Conservation (phyloP, 208 protist genomes). For the Plasmodiophora brassicae region DNA sequence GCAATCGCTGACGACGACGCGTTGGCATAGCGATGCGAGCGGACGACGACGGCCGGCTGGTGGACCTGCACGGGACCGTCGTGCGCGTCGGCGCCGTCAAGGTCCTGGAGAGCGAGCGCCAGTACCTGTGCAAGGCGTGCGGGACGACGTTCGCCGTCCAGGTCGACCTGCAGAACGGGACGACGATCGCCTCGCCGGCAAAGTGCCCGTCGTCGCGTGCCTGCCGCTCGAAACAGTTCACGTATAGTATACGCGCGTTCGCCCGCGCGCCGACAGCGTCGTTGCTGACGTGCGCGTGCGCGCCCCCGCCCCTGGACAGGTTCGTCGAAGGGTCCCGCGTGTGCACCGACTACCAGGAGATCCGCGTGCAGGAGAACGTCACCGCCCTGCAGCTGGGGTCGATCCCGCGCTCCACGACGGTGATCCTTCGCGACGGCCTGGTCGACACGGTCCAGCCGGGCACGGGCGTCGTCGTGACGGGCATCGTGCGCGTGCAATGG, state of each 20-base stretch:
- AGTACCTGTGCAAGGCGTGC: slow-evolving; percentile 41
- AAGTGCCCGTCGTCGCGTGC: not conserved
- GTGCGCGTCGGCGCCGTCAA: slow-evolving; percentile 37
- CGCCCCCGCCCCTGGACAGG: too few species aligned
- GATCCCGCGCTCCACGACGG: slow-evolving; percentile 49
- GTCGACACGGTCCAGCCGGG: slow-evolving; percentile 45
- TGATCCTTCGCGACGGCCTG: slow-evolving; percentile 50
- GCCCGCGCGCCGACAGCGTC: too few species aligned
- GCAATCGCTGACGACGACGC: not conserved
- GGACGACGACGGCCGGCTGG: not conserved
- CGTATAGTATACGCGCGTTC: not conserved
- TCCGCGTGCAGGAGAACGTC: slow-evolving; percentile 53
- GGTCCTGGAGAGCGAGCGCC: slow-evolving; percentile 26
- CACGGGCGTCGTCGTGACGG: slow-evolving; percentile 46
- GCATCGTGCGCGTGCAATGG: slow-evolving; percentile 13
- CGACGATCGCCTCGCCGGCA: not conserved
- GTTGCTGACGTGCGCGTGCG: too few species aligned
- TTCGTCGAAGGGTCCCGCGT: slow-evolving; percentile 6
- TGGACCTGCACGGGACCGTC: slow-evolving; percentile 41
- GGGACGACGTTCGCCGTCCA: not conserved
- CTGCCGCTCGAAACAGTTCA: not conserved
- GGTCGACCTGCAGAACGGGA: not conserved
- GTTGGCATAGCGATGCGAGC: not conserved
- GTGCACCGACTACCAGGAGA: slow-evolving; percentile 55
- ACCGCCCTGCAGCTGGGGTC: slow-evolving; percentile 38